Conservation (phyloP, 768 basidiomycete genomes). For the Russula earlei region DNA sequence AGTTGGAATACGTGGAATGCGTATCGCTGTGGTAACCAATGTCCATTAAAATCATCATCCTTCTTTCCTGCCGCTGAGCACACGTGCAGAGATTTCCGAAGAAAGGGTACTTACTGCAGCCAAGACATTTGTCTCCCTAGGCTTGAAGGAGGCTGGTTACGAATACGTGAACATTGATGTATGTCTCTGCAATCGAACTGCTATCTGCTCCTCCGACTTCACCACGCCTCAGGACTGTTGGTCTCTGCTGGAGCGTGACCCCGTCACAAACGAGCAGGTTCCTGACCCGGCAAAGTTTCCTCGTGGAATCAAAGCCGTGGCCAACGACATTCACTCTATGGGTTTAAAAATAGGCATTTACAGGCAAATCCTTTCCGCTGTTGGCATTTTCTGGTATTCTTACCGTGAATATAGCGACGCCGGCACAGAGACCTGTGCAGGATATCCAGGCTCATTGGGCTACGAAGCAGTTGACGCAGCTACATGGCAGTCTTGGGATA, state of each 20-base stretch:
- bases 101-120: constrained; percentile 8
- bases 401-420: constrained; percentile 33
- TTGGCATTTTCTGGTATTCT: background rate
- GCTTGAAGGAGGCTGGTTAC: constrained; percentile 15
- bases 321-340: constrained; percentile 36
- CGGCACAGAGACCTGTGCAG: constrained; percentile 43
- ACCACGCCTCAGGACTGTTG: constrained; percentile 14
- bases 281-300: constrained; percentile 48
- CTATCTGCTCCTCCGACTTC: background rate
- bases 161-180: constrained; percentile 20
- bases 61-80: background rate
- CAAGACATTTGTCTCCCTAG: constrained; percentile 12
- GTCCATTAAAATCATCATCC: background rate
- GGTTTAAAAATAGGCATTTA: constrained; percentile 46
- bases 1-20: constrained; percentile 20
- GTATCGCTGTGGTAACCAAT: constrained; percentile 12
- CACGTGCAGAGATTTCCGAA: constrained; percentile 7
- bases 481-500: constrained; percentile 44
- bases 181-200: background rate
- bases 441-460: constrained; percentile 47
- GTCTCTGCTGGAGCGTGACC: constrained; percentile 11
- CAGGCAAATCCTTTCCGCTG: constrained; percentile 26
- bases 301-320: constrained; percentile 38
- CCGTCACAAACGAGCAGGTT: constrained; percentile 34
- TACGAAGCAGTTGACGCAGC: constrained; percentile 40